These are phyloP conservation scores for Datisca glomerata DNA, from an alignment of 306 rosid genomes.

Conservation along the genomic window DNA sequence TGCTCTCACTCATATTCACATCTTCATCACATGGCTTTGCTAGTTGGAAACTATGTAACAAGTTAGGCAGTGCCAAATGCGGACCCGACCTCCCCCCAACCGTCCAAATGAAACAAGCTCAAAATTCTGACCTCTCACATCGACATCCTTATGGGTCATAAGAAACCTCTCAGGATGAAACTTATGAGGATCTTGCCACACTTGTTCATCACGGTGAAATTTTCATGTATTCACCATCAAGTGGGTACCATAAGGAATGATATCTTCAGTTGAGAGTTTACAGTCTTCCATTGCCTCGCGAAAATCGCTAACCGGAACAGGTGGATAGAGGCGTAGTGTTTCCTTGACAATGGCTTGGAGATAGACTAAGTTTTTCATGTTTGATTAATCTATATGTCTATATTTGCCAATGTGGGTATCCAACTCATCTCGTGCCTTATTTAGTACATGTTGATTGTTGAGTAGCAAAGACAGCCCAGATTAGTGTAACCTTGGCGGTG, in stretches of 20 bases:
- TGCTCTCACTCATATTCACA: background rate
- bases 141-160: background rate
- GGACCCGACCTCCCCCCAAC: too few species aligned
- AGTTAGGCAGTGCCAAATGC: background rate
- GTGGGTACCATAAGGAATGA: background rate
- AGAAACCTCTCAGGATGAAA: background rate
- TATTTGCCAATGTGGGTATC: background rate
- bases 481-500: background rate
- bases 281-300: background rate
- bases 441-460: background rate
- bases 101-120: background rate
- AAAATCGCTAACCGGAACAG: background rate
- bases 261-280: background rate
- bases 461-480: background rate
- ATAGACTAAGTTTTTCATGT: background rate
- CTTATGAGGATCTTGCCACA: background rate
- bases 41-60: background rate
- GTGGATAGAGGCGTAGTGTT: background rate
- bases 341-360: constrained; percentile 2
- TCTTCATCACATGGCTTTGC: background rate
- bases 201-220: background rate
- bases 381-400: background rate
- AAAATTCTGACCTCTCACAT: background rate
- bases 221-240: background rate
- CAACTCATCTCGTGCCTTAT: background rate